Evolutionary conservation across 495 filamentous ascomycete genomes (phyloP), one percentile per base, ranked within the genome.

Genomic region (Penicillium waksmanii): DNA sequence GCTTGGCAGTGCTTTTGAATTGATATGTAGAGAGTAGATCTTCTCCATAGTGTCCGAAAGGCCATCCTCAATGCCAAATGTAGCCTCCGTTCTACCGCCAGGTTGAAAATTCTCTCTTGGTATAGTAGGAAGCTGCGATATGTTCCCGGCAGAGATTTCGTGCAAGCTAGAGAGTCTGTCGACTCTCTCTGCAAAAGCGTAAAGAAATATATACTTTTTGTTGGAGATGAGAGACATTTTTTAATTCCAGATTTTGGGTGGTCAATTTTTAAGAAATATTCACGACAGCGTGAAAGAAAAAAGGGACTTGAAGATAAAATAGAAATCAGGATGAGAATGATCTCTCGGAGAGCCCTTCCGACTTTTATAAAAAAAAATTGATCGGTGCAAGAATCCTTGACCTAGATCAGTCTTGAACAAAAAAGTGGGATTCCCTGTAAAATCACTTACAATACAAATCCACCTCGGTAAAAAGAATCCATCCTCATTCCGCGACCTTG

Each of bases 381-480:
- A 10, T 27, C 10, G 23, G 23, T 21, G n/a, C 43, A 33, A 49
- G 15, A 38, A 31, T 23, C 12, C 31, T 15, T 19, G 31, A 25
- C 44, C 31, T n/a, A 33, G 42, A 21, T 31, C n/a, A 34, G 10
- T 36, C 43, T 49, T 49, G 38, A 18, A n/a, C n/a, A n/a, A 27
- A 56, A 17, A 36, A 56, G 42, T 23, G 31, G 54, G 19, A 56
- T 56, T 33, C 18, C 12, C 31, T 15, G 46, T 43, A 56, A 9
- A 36, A 17, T 38, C n/a, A 46, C 42, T 49, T 49, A 46, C 17
- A 48, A 47, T 49, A 56, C 27, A 56, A 36, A 27, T 49, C 54
- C 44, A 49, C 31, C 31, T 56, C 27, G 44, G 53, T 40, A 31
- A 52, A 52, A 34, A 10, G 27, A 40, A 35, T 55, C 27, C 6